Conservation (phyloP, 2,329 filamentous ascomycete species). For the Ophiosphaerella korrae region DNA sequence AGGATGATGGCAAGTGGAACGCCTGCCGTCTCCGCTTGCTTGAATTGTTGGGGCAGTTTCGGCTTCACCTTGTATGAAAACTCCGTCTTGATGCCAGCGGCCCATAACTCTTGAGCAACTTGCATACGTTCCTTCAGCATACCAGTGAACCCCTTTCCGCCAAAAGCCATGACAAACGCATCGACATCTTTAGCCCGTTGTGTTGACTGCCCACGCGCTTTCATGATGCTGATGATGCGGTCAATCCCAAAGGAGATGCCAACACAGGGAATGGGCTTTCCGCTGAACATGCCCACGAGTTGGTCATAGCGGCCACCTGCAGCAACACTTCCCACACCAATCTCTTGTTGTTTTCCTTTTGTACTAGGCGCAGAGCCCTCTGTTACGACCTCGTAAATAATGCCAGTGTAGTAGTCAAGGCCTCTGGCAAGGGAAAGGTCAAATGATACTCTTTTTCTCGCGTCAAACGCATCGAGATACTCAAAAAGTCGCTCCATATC, state of each 20-base stretch:
- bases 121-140: slow-evolving; percentile 83
- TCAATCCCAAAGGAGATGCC: slow-evolving; percentile 94
- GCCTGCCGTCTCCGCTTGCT: slow-evolving; percentile 78
- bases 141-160: slow-evolving; percentile 81
- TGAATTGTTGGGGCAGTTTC: slow-evolving; percentile 87
- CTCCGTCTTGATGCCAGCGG: slow-evolving; percentile 88
- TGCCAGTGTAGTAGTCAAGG: slow-evolving; percentile 88
- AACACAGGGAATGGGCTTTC: slow-evolving; percentile 88
- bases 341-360: slow-evolving; percentile 44
- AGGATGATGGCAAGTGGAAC: slow-evolving; percentile 88
- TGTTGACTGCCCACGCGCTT: slow-evolving; percentile 71
- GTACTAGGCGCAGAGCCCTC: slow-evolving; percentile 69
- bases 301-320: slow-evolving; percentile 92
- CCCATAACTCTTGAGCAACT: slow-evolving; percentile 78
- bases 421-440: slow-evolving; percentile 89
- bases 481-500: slow-evolving; percentile 82
- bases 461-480: slow-evolving; percentile 79
- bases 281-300: slow-evolving; percentile 90
- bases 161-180: slow-evolving; percentile 94
- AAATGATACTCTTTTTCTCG: slow-evolving; percentile 78
- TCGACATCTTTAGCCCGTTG: slow-evolving; percentile 77
- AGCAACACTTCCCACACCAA: slow-evolving; percentile 85
- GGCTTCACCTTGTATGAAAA: slow-evolving; percentile 90
- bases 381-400: slow-evolving; percentile 89
- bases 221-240: slow-evolving; percentile 90